Percentiles rank a stretch among this genome's conserved stretches.
Conservation (phyloP, 2,329 filamentous ascomycete species). For the Aspergillus transmontanensis region DNA sequence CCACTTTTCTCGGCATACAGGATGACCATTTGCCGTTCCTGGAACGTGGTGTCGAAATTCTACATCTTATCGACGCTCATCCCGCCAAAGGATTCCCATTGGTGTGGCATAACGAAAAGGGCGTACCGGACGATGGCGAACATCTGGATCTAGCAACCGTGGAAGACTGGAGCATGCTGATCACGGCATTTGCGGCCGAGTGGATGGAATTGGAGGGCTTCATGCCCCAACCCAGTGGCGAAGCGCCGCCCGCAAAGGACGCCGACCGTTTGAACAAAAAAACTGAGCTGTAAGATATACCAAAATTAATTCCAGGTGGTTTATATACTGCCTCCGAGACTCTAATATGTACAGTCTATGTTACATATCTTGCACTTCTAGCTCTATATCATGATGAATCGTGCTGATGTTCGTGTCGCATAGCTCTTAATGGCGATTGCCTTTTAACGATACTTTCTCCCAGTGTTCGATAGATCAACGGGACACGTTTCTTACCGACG, state of each 20-base stretch:
- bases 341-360: slow-evolving; percentile 6
- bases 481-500: background rate
- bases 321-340: background rate
- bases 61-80: slow-evolving; percentile 83
- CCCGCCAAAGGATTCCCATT: slow-evolving; percentile 61
- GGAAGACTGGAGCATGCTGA: slow-evolving; percentile 83
- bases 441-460: background rate
- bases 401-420: slow-evolving; percentile 18
- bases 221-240: slow-evolving; percentile 30
- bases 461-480: background rate
- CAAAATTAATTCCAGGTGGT: slow-evolving; percentile 13
- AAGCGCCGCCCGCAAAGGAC: background rate
- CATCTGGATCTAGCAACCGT: slow-evolving; percentile 80
- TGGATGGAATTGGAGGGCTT: slow-evolving; percentile 82
- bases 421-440: slow-evolving; percentile 19
- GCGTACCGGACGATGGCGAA: slow-evolving; percentile 68
- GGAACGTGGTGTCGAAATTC: slow-evolving; percentile 77
- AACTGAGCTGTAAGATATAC: slow-evolving; percentile 45
- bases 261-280: slow-evolving; percentile 27
- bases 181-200: slow-evolving; percentile 82
- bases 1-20: slow-evolving; percentile 56
- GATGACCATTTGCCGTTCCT: slow-evolving; percentile 96
- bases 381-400: slow-evolving; percentile 2
- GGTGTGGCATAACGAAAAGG: slow-evolving; percentile 80
- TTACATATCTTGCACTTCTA: slow-evolving; percentile 6